These are phyloP conservation scores for Monosporozyma unispora DNA, from an alignment of 805 yeast species.

Conservation along the genomic window DNA sequence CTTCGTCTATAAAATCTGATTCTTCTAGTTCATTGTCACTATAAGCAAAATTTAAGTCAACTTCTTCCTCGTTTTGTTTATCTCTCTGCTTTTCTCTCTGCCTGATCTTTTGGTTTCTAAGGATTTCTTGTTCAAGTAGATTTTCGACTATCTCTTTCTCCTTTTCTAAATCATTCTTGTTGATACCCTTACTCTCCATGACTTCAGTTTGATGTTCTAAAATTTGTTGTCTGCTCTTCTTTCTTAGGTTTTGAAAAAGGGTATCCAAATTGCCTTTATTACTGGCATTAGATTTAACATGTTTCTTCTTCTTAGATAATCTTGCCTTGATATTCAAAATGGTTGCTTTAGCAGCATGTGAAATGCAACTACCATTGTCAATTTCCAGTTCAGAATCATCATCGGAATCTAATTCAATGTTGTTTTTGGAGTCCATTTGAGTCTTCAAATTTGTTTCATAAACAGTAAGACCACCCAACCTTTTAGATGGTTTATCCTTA, in stretches of 20 bases:
- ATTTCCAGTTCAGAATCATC: conserved; percentile 6
- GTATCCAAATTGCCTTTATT: conserved; percentile 19
- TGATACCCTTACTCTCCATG: conserved; percentile 37
- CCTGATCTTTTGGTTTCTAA: conserved; percentile 38
- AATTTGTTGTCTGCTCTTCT: conserved; percentile 41
- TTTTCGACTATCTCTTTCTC: conserved; percentile 28
- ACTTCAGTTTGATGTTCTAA: conserved; percentile 41
- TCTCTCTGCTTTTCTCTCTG: conserved; percentile 33
- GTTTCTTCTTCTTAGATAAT: conserved; percentile 19
- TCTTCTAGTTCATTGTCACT: conserved; percentile 20
- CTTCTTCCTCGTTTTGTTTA: conserved; percentile 23
- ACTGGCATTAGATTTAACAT: not conserved
- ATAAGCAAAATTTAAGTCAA: conserved; percentile 9
- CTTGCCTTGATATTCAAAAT: conserved; percentile 31
- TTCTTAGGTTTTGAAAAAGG: conserved; percentile 32
- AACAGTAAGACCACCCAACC: conserved; percentile 8
- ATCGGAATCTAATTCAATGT: conserved; percentile 15
- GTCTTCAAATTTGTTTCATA: conserved; percentile 18
- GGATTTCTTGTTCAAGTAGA: conserved; percentile 42
- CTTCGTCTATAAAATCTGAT: conserved; percentile 7
- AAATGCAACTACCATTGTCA: conserved; percentile 7
- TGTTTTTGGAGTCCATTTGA: conserved; percentile 7
- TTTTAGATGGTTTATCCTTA: not conserved
- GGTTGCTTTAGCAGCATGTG: conserved; percentile 27
- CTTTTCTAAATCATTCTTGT: conserved; percentile 33